Percentiles rank a stretch among this genome's conserved stretches.
Evolutionary conservation across 768 basidiomycete genomes (phyloP).

Genomic region (Rhizopogon vulgaris): DNA sequence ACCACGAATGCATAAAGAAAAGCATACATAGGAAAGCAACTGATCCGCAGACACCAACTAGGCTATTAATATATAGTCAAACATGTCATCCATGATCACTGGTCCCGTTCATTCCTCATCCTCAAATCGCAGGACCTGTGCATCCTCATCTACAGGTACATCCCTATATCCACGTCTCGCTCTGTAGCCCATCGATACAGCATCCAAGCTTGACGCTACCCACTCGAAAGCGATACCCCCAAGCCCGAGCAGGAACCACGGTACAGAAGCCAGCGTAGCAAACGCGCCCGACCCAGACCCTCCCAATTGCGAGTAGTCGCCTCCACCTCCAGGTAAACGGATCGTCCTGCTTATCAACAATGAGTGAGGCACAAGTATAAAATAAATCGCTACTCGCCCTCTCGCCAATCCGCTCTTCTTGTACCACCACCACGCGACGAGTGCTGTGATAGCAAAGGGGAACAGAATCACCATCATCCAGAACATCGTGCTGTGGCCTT

Average conservation of each 20-base stretch:
- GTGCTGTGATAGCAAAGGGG: constrained; percentile 70
- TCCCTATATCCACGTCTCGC: constrained; percentile 66
- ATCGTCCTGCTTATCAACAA: constrained; percentile 48
- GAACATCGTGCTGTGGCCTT: constrained; percentile 69
- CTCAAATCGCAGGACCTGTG: constrained; percentile 79
- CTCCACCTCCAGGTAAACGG: constrained; percentile 66
- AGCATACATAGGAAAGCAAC: neutral
- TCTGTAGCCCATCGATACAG: constrained; percentile 31
- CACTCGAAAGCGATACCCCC: constrained; percentile 69
- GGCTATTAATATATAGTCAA: neutral
- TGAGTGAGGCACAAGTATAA: neutral
- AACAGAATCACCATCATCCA: constrained; percentile 76
- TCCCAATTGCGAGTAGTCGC: constrained; percentile 25
- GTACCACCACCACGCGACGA: constrained; percentile 81
- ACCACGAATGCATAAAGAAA: neutral
- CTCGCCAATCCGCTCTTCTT: constrained; percentile 61
- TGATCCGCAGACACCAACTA: too few species aligned
- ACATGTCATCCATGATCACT: neutral
- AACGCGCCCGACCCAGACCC: constrained; percentile 42
- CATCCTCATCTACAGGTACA: constrained; percentile 81
- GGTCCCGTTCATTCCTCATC: constrained; percentile 52
- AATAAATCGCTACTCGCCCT: constrained; percentile 48
- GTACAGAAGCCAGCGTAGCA: constrained; percentile 78
- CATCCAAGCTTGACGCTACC: constrained; percentile 43
- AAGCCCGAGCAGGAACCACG: constrained; percentile 83